A percentile compares a stretch with the other conserved stretches of the same genome.
Conservation (phyloP, 805 yeast species). For the Priceomyces castillae region DNA sequence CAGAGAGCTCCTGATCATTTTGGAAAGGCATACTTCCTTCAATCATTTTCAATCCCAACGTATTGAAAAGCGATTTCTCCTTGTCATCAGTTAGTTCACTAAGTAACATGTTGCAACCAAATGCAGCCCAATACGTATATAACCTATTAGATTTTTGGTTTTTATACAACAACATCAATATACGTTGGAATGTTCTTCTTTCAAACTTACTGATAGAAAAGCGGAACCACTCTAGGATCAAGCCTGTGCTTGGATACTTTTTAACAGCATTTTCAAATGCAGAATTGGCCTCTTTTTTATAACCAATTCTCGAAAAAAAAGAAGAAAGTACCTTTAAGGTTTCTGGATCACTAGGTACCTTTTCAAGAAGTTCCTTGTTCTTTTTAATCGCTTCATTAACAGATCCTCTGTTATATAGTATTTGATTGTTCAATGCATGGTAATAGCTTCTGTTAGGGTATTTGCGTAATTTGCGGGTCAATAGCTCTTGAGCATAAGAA, state of each 20-base stretch:
- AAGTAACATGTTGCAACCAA: slow-evolving; percentile 47
- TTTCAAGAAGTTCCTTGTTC: slow-evolving; percentile 24
- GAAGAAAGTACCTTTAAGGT: slow-evolving; percentile 48
- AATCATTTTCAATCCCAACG: slow-evolving; percentile 58
- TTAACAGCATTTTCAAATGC: slow-evolving; percentile 58
- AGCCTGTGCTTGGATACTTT: slow-evolving; percentile 50
- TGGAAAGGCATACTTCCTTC: slow-evolving; percentile 50
- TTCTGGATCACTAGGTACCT: slow-evolving; percentile 53
- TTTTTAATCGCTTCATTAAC: slow-evolving; percentile 31
- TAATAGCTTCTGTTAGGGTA: slow-evolving; percentile 58
- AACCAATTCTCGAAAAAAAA: slow-evolving; percentile 41
- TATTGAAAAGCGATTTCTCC: slow-evolving; percentile 52
- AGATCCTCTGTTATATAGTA: slow-evolving; percentile 32
- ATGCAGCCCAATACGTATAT: slow-evolving; percentile 54
- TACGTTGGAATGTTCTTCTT: slow-evolving; percentile 51
- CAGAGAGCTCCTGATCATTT: slow-evolving; percentile 64
- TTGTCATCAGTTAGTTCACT: slow-evolving; percentile 29
- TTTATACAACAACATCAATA: slow-evolving; percentile 42
- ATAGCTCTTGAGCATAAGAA: slow-evolving; percentile 49
- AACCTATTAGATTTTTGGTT: slow-evolving; percentile 24
- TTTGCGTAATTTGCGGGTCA: slow-evolving; percentile 48
- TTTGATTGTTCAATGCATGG: slow-evolving; percentile 42
- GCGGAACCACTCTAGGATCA: slow-evolving; percentile 57
- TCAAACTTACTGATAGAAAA: slow-evolving; percentile 48
- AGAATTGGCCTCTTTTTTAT: slow-evolving; percentile 37